phyloP scores from a whole-genome alignment of 2,329 filamentous ascomycete genomes.

The Aspergillus sp. region DNA sequence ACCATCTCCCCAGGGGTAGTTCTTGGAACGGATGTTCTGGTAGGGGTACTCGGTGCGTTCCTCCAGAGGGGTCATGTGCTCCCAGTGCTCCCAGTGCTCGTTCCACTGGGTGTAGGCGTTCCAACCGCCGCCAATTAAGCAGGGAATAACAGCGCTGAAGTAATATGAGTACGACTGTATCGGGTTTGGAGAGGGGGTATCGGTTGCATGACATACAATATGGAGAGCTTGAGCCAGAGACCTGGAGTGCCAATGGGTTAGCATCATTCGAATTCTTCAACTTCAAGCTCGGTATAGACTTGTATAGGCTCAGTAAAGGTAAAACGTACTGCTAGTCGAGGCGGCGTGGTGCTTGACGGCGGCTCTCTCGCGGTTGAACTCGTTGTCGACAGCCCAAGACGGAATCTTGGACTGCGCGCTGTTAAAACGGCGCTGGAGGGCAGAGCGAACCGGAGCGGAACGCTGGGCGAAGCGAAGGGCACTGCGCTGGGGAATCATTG shows the following conservation, averaged over 20 bases:
- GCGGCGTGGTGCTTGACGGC: conserved; percentile 89
- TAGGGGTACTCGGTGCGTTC: conserved; percentile 92
- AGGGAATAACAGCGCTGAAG: conserved; percentile 70
- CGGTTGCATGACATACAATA: conserved; percentile 70
- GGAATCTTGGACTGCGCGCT: conserved; percentile 60
- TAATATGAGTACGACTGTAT: conserved; percentile 16
- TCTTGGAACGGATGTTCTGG: conserved; percentile 97
- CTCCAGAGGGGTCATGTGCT: conserved; percentile 80
- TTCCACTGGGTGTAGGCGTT: conserved; percentile 93
- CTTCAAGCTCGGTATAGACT: neutral
- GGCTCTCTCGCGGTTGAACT: conserved; percentile 88
- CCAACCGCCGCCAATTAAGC: conserved; percentile 66
- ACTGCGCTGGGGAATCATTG: conserved; percentile 66
- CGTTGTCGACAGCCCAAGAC: conserved; percentile 74
- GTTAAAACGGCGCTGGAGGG: conserved; percentile 70
- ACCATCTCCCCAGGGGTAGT: conserved; percentile 91
- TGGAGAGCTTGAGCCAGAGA: conserved; percentile 91
- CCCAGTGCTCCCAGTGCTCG: conserved; percentile 96
- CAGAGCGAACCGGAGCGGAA: conserved; percentile 53
- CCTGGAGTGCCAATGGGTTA: conserved; percentile 54
- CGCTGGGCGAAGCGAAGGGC: conserved; percentile 62
- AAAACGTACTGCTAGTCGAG: conserved; percentile 72
- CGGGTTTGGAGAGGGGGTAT: neutral
- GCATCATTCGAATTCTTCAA: conserved; percentile 7
- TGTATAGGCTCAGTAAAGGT: conserved; percentile 8